Percentiles rank a stretch among this genome's conserved stretches.
phyloP scores from a whole-genome alignment of 129 eudicot species.

The Heracleum sosnowskyi region DNA sequence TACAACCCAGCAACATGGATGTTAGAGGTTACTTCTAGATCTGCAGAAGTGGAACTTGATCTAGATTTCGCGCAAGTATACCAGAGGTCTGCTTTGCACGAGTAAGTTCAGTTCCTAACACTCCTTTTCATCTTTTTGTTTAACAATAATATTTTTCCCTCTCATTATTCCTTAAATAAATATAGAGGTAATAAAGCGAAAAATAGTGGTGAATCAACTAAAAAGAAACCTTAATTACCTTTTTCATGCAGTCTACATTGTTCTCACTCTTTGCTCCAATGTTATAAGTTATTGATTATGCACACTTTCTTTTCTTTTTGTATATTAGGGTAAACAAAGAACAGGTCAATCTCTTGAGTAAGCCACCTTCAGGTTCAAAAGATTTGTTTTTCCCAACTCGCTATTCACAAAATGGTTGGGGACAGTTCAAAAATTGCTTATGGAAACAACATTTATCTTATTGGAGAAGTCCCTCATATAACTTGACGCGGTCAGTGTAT shows the following conservation, averaged over 20 bases:
- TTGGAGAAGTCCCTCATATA: constrained; percentile 89
- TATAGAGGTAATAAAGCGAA: background rate
- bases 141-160: background rate
- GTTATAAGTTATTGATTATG: background rate
- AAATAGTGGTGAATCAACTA: background rate
- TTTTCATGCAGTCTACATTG: background rate
- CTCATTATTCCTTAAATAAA: background rate
- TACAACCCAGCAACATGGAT: constrained; percentile 95
- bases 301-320: background rate
- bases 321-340: constrained; percentile 30
- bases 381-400: constrained; percentile 30
- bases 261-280: background rate
- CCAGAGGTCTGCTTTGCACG: constrained; percentile 31
- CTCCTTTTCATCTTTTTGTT: background rate
- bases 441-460: constrained; percentile 79
- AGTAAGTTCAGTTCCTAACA: constrained; percentile 34
- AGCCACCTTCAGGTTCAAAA: constrained; percentile 30
- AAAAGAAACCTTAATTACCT: background rate
- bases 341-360: constrained; percentile 26
- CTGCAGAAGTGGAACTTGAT: constrained; percentile 58
- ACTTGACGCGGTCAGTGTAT: constrained; percentile 34
- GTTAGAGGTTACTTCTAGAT: constrained; percentile 71
- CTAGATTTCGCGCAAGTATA: constrained; percentile 62
- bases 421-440: constrained; percentile 63
- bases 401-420: constrained; percentile 57